Base-by-base conservation (phyloP, 2,329 filamentous ascomycete species). In the Fusarium sp. region DNA sequence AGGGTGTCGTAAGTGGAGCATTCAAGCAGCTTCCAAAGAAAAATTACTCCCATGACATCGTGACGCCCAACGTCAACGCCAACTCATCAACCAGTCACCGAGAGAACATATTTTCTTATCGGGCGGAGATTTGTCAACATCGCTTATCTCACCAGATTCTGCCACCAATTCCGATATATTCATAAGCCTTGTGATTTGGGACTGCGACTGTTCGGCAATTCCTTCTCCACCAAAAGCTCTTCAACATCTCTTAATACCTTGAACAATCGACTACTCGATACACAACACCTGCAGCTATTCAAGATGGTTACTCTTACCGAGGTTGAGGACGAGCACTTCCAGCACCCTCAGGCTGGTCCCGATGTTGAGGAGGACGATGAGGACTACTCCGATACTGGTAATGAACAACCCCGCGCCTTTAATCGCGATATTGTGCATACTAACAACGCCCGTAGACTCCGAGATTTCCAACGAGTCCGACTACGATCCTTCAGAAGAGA, bases 231-330 rank as follows among this genome's bases (percentile, higher is more conserved):
- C 56, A 14, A 42, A 63, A 58, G 67, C 64, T 63, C 68, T 56
- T 70, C 36, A 22, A 65, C 69, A 41, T 56, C 26, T 39, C 32
- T 35, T 59, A 48, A 63, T 63, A 70, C 42, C 32, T 64, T 70
- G 58, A 73, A 47, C 26, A 55, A 61, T 48, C 45, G 42, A 41
- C 39, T 42, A 32, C 63, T 68, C 51, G 24, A 57, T 51, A 45
- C 26, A 39, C 32, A 35, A 56, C 58, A 63, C 42, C 26, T 51
- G 24, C 59, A 75, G 79, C 63, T 74, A 68, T 75, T 66, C 85
- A 91, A 84, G 79, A 98, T 98, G 96, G 96, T 98, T 84, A 94
- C 96, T 85, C 94, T 98, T 82, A 94, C 94, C 82, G 96, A 98
- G 88, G 96, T 98, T 81, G 92, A 97, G 82, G 96, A 98, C 83